These are phyloP conservation scores for Cyanodermella asteris DNA, from an alignment of 2,329 filamentous ascomycete species.

Conservation along the genomic window DNA sequence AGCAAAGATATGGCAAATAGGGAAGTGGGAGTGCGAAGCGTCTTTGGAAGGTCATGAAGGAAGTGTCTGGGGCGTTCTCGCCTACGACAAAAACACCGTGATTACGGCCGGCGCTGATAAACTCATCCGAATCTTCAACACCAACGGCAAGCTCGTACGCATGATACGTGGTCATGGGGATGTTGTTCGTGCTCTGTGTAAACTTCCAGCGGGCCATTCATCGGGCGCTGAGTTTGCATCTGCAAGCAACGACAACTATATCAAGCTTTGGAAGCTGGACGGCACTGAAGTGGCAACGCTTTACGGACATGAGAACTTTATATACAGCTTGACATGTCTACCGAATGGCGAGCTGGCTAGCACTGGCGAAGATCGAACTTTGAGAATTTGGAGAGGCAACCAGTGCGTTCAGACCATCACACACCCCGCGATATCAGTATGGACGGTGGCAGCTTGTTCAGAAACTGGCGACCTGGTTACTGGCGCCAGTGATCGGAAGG, in stretches of 20 bases:
- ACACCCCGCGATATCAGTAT: conserved; percentile 89
- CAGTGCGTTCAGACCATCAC: conserved; percentile 89
- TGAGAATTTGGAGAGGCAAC: conserved; percentile 64
- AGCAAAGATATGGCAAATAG: conserved; percentile 67
- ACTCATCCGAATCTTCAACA: conserved; percentile 62
- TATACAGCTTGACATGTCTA: conserved; percentile 61
- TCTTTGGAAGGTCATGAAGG: conserved; percentile 56
- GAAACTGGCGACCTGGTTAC: conserved; percentile 84
- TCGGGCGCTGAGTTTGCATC: conserved; percentile 85
- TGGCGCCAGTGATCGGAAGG: conserved; percentile 70
- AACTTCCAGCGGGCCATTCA: conserved; percentile 50
- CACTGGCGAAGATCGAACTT: conserved; percentile 81
- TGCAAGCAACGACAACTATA: conserved; percentile 75
- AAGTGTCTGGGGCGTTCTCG: conserved; percentile 79
- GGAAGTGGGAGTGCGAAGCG: conserved; percentile 59
- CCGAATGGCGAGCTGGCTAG: conserved; percentile 78
- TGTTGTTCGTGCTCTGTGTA: conserved; percentile 72
- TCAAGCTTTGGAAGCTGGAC: conserved; percentile 67
- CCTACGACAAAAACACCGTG: conserved; percentile 56
- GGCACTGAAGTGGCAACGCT: conserved; percentile 58
- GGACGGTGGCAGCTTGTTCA: conserved; percentile 64
- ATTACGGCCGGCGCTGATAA: conserved; percentile 80
- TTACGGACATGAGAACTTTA: conserved; percentile 79
- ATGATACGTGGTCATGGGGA: conserved; percentile 52
- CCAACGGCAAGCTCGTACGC: conserved; percentile 38